These are phyloP conservation scores for Pelargonium cotyledonis DNA, from an alignment of 441 rosid species.

Conservation along the genomic window DNA sequence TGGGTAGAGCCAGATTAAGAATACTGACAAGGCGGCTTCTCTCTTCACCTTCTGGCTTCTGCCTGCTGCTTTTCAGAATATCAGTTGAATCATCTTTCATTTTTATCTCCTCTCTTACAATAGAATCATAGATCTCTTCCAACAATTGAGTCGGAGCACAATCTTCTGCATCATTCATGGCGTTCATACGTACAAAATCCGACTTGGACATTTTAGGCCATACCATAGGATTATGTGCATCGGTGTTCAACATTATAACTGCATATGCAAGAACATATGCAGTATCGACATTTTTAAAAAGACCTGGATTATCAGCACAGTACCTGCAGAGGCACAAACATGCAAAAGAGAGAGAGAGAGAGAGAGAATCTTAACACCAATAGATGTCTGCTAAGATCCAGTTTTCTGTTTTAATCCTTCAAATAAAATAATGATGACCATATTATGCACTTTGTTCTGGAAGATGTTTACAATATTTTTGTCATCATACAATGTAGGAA, in stretches of 20 bases:
- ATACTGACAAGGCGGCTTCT: slow-evolving; percentile 82
- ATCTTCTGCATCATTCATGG: slow-evolving; percentile 69
- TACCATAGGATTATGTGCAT: slow-evolving; percentile 96
- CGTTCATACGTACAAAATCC: slow-evolving; percentile 88
- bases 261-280: slow-evolving; percentile 99
- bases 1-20: slow-evolving; percentile 92
- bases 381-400: not conserved
- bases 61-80: slow-evolving; percentile 52
- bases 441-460: not conserved
- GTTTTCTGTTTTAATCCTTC: not conserved
- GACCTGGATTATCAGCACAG: slow-evolving; percentile 94
- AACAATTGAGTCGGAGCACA: slow-evolving; percentile 83
- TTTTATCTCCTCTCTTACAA: slow-evolving; percentile 92
- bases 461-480: not conserved
- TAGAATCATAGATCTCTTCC: slow-evolving; percentile 95
- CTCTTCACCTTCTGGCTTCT: slow-evolving; percentile 87
- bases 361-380: slow-evolving; percentile 4
- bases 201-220: slow-evolving; percentile 99
- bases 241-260: slow-evolving; percentile 96
- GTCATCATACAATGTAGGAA: too few relatives aligned
- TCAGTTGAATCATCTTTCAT: slow-evolving; percentile 73
- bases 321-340: slow-evolving; percentile 56
- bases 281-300: slow-evolving; percentile 94
- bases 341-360: slow-evolving; percentile 15
- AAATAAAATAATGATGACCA: not conserved